Percentiles rank a stretch among this genome's conserved stretches.
Conservation (phyloP, 768 basidiomycete genomes). For the Mycena vulgaris region DNA sequence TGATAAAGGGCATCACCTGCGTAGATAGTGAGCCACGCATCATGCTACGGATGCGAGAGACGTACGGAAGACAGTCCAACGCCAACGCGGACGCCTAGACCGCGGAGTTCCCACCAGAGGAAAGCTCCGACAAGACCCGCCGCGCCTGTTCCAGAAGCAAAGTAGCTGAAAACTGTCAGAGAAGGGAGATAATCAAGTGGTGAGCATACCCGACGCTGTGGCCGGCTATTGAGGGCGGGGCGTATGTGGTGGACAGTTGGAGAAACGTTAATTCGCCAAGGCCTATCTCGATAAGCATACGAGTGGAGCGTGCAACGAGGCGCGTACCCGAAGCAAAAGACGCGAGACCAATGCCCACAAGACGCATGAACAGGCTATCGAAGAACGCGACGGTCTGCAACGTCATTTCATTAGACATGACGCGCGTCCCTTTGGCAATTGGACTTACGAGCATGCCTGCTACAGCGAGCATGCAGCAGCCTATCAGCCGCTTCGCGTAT, state of each 20-base stretch:
- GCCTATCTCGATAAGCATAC: constrained; percentile 61
- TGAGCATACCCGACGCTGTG: constrained; percentile 82
- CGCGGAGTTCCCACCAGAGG: constrained; percentile 94
- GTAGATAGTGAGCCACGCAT: constrained; percentile 11
- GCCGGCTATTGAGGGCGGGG: constrained; percentile 77
- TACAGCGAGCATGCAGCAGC: constrained; percentile 84
- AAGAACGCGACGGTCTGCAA: constrained; percentile 84
- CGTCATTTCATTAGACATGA: background rate
- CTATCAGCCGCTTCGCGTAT: constrained; percentile 80
- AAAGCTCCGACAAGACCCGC: constrained; percentile 95
- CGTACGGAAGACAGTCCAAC: constrained; percentile 88
- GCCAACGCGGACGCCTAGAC: constrained; percentile 86
- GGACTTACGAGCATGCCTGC: constrained; percentile 88
- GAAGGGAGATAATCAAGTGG: background rate
- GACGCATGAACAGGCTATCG: constrained; percentile 73
- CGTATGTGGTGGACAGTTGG: constrained; percentile 90
- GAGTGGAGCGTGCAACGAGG: background rate
- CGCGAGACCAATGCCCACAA: constrained; percentile 86
- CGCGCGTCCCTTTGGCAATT: background rate
- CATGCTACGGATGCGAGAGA: constrained; percentile 10
- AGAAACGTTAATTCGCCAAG: constrained; percentile 96
- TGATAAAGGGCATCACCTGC: constrained; percentile 87
- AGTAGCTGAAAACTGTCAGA: constrained; percentile 69
- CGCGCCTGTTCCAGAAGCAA: constrained; percentile 94
- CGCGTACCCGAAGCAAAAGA: constrained; percentile 86